Evolutionary conservation across 179 eudicot genomes (phyloP).

Genomic region (Actinidia arguta): DNA sequence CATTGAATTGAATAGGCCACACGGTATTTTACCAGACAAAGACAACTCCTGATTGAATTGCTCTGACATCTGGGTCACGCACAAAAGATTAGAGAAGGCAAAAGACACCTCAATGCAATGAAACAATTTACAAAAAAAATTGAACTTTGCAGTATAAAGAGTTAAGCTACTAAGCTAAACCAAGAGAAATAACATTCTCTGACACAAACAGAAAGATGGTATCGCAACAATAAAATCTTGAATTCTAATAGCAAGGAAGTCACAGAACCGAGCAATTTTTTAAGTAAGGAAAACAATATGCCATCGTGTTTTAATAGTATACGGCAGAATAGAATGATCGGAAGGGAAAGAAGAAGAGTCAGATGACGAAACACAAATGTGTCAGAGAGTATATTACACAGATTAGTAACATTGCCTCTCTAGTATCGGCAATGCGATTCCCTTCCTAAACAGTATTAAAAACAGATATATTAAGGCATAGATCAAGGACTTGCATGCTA

Average conservation of each 20-base stretch:
- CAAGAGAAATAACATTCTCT: background rate
- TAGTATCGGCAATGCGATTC: no score
- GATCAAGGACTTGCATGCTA: no score
- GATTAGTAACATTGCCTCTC: no score
- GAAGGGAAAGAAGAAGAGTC: background rate
- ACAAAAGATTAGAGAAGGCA: constrained; percentile 9
- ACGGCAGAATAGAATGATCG: background rate
- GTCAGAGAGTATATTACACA: background rate
- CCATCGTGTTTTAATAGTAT: background rate
- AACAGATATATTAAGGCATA: no score
- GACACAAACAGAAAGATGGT: background rate
- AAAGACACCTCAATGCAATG: background rate
- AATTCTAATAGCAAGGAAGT: background rate
- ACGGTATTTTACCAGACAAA: constrained; percentile 93
- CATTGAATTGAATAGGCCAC: constrained; percentile 82
- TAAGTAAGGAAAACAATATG: no score
- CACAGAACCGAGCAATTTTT: background rate
- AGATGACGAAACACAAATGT: background rate
- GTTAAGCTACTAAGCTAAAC: background rate
- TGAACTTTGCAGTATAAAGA: background rate
- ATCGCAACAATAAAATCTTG: background rate
- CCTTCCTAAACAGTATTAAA: no score
- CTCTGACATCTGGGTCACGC: constrained; percentile 73
- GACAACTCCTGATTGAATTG: constrained; percentile 79
- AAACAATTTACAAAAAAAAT: background rate